Evolutionary conservation across 2,329 filamentous ascomycete genomes (phyloP).

Genomic region (Colletotrichum phormii): DNA sequence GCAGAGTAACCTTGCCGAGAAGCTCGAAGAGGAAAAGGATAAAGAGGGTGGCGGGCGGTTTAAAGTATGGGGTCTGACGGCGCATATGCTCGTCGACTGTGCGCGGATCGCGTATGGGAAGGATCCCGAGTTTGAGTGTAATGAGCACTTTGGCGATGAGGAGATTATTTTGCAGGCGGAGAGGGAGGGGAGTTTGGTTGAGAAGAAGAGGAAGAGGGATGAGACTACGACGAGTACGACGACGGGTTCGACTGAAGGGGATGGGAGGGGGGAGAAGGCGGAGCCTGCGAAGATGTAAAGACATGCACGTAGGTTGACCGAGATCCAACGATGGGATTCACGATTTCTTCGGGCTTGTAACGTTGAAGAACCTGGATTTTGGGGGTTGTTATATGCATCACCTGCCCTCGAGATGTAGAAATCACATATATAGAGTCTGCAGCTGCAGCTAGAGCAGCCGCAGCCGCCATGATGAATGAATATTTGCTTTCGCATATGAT

Average conservation of each 20-base stretch:
- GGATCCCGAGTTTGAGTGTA: slow-evolving; percentile 86
- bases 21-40: slow-evolving; percentile 56
- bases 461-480: slow-evolving; percentile 27
- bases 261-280: slow-evolving; percentile 33
- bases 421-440: slow-evolving; percentile 14
- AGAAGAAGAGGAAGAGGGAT: slow-evolving; percentile 52
- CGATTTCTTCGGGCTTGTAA: no score
- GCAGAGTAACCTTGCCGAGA: slow-evolving; percentile 56
- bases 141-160: slow-evolving; percentile 64
- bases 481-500: not conserved
- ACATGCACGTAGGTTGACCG: not conserved
- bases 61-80: slow-evolving; percentile 96
- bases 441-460: slow-evolving; percentile 16
- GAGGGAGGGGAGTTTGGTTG: slow-evolving; percentile 56
- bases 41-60: slow-evolving; percentile 68
- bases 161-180: slow-evolving; percentile 59
- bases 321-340: no score
- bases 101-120: slow-evolving; percentile 85
- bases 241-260: slow-evolving; percentile 27
- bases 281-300: slow-evolving; percentile 37
- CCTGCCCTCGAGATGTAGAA: slow-evolving; percentile 9
- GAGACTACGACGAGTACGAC: slow-evolving; percentile 40
- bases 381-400: not conserved
- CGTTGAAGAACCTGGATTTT: no score
- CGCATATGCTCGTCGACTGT: slow-evolving; percentile 87